Base-by-base conservation (phyloP, 208 protist species). In the Leishmania tropica region DNA sequence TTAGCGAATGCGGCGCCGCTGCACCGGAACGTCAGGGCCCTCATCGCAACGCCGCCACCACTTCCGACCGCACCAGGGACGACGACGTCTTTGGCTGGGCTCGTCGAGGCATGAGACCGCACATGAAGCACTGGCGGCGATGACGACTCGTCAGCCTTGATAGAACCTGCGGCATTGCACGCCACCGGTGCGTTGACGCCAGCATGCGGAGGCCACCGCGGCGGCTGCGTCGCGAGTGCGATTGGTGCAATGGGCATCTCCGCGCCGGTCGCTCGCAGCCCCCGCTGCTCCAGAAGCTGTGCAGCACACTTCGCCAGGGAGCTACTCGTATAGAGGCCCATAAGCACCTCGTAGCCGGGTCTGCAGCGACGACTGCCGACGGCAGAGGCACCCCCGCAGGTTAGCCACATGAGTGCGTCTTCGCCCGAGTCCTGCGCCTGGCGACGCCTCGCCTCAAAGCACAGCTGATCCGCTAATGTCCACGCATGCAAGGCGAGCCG, bases 21-120 rank as follows among this genome's bases (percentile, higher is more conserved):
- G 47, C 78, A 78, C 51, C 31, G 11, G n/a, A 85, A 81, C 0
- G 51, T 6, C 40, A 81, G 19, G 0, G 60, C 19, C 48, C 31
- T 78, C 65, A 85, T 76, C 65, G 81, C 82, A 40, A 81, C 77
- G 19, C 82, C 82, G 37, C 82, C 77, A 13, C 28, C 64, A 56
- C 64, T 62, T 53, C 48, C 53, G 31, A 31, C 31, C 13, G 31
- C 62, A 68, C 62, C 31, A 68, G 62, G 31, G 62, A 68, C 62
- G 70, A 28, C 70, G 45, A 4, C 70, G 40, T 40, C 40, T 24
- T 37, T 47, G 67, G 67, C 40, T 48, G 67, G n/a, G 17, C 67
- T 6, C 35, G 8, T n/a, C 67, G 40, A 72, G 40, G 40, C 67
- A 47, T 42, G 67, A 28, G 17, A 72, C 19, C 21, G 40, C 67